phyloP scores from a whole-genome alignment of 2,329 filamentous ascomycete genomes.

The Thelonectria discophora region DNA sequence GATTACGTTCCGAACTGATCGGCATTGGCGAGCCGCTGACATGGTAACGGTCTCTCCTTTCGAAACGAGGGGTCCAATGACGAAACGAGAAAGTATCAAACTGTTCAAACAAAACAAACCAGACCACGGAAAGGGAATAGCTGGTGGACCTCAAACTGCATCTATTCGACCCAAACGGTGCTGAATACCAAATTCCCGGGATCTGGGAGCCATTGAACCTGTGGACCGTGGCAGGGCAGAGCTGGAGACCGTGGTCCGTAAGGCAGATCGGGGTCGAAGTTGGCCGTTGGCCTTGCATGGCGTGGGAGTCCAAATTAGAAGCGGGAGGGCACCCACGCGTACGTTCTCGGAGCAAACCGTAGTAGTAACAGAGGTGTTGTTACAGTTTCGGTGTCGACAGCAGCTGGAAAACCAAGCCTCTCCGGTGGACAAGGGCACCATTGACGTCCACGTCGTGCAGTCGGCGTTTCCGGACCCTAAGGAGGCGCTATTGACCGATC shows the following conservation, averaged over 20 bases:
- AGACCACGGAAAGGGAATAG: background rate
- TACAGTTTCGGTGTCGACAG: background rate
- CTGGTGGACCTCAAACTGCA: background rate
- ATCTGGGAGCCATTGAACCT: background rate
- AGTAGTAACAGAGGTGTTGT: background rate
- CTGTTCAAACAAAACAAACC: background rate
- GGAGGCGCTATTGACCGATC: constrained; percentile 9
- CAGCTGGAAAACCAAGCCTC: background rate
- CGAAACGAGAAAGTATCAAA: background rate
- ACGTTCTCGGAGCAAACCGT: background rate
- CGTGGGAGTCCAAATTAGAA: background rate
- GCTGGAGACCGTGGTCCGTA: background rate
- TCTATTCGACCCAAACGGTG: background rate
- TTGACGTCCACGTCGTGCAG: constrained; percentile 3
- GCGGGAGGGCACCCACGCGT: background rate
- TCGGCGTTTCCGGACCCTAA: constrained; percentile 6
- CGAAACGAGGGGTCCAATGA: constrained; percentile 1
- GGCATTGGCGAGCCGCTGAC: background rate
- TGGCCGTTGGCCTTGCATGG: background rate
- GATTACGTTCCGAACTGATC: background rate
- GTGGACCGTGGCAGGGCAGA: background rate
- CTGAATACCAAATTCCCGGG: constrained; percentile 2
- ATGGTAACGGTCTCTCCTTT: background rate
- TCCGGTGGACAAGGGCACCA: constrained; percentile 1
- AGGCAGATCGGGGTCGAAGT: background rate